These are phyloP conservation scores for Geosmithia flava DNA, from an alignment of 2,329 filamentous ascomycete species.

Conservation along the genomic window DNA sequence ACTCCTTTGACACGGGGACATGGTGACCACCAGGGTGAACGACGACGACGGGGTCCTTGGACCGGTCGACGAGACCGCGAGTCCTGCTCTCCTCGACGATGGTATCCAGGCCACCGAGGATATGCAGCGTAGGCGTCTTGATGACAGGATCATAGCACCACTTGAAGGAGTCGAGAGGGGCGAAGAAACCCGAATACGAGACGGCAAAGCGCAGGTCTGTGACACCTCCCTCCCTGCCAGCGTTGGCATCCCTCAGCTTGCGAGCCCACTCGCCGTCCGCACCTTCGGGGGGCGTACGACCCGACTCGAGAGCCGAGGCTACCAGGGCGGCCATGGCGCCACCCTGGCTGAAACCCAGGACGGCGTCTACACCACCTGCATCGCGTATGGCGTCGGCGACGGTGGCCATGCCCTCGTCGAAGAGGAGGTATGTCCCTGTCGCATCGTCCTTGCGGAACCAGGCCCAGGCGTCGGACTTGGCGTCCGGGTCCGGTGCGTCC, in stretches of 20 bases:
- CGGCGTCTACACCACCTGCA: slow-evolving; percentile 61
- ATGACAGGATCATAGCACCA: slow-evolving; percentile 63
- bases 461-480: slow-evolving; percentile 57
- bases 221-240: slow-evolving; percentile 10
- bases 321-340: slow-evolving; percentile 62
- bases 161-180: slow-evolving; percentile 45
- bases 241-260: slow-evolving; percentile 36
- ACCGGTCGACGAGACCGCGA: slow-evolving; percentile 53
- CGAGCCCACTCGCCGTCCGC: slow-evolving; percentile 26
- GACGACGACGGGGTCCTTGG: slow-evolving; percentile 38
- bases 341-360: slow-evolving; percentile 76
- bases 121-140: slow-evolving; percentile 66
- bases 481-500: slow-evolving; percentile 28
- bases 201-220: slow-evolving; percentile 54
- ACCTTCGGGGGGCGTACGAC: slow-evolving; percentile 13
- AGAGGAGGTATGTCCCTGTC: slow-evolving; percentile 48
- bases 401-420: slow-evolving; percentile 54
- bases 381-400: slow-evolving; percentile 50
- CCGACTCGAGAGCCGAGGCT: slow-evolving; percentile 54
- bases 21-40: slow-evolving; percentile 86
- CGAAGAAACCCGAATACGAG: slow-evolving; percentile 66
- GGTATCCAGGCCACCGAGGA: slow-evolving; percentile 72
- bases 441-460: slow-evolving; percentile 71
- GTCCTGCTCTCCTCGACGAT: slow-evolving; percentile 74
- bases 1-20: slow-evolving; percentile 72